Percentiles rank a stretch among this genome's conserved stretches.
phyloP scores from a whole-genome alignment of 495 filamentous ascomycete species.

The Pseudotulostoma volvatum region DNA sequence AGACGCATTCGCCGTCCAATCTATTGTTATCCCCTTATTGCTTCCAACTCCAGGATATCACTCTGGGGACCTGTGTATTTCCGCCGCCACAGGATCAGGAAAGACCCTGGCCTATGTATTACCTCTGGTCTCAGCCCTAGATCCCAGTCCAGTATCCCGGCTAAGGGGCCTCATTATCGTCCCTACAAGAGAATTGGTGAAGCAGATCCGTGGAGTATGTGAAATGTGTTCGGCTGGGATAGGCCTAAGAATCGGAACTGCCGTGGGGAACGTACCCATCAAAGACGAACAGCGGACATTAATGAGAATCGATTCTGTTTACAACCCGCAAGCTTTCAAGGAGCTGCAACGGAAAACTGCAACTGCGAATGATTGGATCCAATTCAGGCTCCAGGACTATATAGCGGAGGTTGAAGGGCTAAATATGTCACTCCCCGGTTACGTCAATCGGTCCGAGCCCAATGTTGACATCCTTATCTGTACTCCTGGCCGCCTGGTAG shows the following conservation, averaged over 20 bases:
- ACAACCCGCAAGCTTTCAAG: constrained; percentile 39
- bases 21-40: constrained; percentile 61
- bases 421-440: constrained; percentile 34
- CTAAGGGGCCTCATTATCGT: constrained; percentile 69
- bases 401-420: constrained; percentile 23
- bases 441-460: constrained; percentile 44
- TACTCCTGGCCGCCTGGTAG: constrained; percentile 83
- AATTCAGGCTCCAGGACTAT: constrained; percentile 29
- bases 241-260: constrained; percentile 58
- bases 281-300: constrained; percentile 56
- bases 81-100: constrained; percentile 81
- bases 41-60: constrained; percentile 39
- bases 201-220: constrained; percentile 58
- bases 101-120: constrained; percentile 85
- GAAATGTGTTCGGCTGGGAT: constrained; percentile 49
- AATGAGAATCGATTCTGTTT: constrained; percentile 42
- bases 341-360: constrained; percentile 21
- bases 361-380: constrained; percentile 29
- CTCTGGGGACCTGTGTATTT: constrained; percentile 66
- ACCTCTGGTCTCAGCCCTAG: constrained; percentile 65
- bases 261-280: constrained; percentile 62
- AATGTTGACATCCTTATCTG: constrained; percentile 81
- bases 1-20: constrained; percentile 73
- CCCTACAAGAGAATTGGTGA: constrained; percentile 78
- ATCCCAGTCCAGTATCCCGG: constrained; percentile 37